Evolutionary conservation across 441 rosid genomes (phyloP), one percentile per base, ranked within the genome.

Genomic region (Dalechampia spathulata): DNA sequence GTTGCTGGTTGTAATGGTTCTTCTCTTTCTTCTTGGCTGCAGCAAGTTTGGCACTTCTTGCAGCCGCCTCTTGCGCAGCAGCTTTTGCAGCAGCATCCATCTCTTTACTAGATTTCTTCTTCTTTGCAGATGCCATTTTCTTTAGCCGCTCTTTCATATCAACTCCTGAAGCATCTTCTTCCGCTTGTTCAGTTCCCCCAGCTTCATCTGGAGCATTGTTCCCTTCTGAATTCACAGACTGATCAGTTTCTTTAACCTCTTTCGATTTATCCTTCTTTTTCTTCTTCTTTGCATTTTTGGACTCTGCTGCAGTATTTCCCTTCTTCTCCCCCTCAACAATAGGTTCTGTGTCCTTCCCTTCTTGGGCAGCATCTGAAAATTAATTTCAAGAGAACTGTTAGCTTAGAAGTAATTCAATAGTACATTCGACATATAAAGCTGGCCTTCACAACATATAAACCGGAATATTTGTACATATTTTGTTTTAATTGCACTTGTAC

Each of bases 21-120:
- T 87, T 85, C 79, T 83, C 96, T 61, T 85, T 87, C 66, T 90
- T 90, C 87, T 87, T 85, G 13, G 91, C 86, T 34, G 90, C 87
- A 6, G 82, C 86, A 55, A 90, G 82, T 78, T 55, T 87, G 10
- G 88, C 93, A 40, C 58, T 78, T 66, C 85, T 82, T 9, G 80
- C 83, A 58, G 95, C 86, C 47, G 86, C 95, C 73, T 90, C 93
- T 45, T 49, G 55, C 11, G 93, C 91, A 27, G 80, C 95, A 38
- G 84, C 85, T 62, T 71, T 68, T 0, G 95, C 84, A 27, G 86
- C 89, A 20, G 75, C 70, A 65, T 80, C 95, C 66, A 74, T 65
- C 76, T 86, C 95, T 76, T 81, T 83, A 69, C 72, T 58, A 0
- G 86, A 83, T 39, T 83, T 90, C 63, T 90, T 86, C 90, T 86